Percentiles rank a stretch among this genome's conserved stretches.
These are phyloP conservation scores for Scenedesmus sp. DNA, from an alignment of 163 green algal species.

Conservation along the genomic window DNA sequence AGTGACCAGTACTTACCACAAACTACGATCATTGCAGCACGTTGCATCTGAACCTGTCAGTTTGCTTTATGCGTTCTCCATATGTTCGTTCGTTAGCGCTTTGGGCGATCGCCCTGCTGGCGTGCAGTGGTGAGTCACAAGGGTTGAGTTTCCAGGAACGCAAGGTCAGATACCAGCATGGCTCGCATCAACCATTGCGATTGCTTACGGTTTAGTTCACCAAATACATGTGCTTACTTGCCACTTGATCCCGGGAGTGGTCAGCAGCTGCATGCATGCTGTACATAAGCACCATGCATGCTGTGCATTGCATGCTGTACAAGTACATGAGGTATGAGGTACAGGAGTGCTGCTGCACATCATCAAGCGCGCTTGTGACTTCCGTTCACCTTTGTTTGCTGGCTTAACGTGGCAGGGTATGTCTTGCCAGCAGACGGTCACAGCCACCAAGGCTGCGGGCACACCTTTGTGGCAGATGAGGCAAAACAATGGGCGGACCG, in stretches of 20 bases:
- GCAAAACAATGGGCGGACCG: conserved; percentile 31
- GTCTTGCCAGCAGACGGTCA: not conserved
- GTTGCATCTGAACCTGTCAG: not conserved
- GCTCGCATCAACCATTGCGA: too few species aligned
- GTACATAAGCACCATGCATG: not conserved
- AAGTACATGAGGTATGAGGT: too few species aligned
- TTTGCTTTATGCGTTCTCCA: not conserved
- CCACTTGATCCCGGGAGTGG: not conserved
- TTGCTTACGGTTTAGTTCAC: too few species aligned
- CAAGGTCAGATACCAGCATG: not conserved
- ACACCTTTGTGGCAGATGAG: conserved; percentile 42
- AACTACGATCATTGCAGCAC: not conserved
- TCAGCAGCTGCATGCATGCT: not conserved
- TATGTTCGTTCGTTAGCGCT: not conserved
- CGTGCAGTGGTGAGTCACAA: not conserved
- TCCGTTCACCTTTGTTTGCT: not conserved
- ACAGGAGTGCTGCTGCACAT: not conserved
- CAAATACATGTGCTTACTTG: too few species aligned
- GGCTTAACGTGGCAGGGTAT: not conserved
- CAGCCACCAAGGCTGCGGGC: conserved; percentile 45
- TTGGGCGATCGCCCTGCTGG: not conserved
- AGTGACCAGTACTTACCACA: not conserved
- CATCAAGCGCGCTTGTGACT: not conserved
- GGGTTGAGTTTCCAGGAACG: not conserved
- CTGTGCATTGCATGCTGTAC: too few species aligned